A percentile compares a stretch with the other conserved stretches of the same genome.
Evolutionary conservation across 352 stramenopile species (phyloP).

Genomic region (Globisporangium uncinulatum): DNA sequence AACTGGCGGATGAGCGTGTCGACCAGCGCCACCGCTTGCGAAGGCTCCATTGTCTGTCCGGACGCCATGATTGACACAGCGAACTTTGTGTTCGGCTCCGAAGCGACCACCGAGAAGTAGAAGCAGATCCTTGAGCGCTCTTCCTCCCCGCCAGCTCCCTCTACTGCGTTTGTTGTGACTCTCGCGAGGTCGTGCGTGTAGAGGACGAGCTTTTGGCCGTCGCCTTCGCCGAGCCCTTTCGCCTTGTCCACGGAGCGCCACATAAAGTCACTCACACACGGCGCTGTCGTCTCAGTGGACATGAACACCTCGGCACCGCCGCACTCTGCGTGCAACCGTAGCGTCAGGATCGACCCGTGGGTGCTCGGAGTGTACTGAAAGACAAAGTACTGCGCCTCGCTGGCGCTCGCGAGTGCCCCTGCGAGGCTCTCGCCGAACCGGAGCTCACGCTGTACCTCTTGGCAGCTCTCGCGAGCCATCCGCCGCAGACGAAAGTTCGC

Average conservation of each 20-base stretch:
- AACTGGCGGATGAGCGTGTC: constrained; percentile 68
- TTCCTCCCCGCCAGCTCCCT: neutral
- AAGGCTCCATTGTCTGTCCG: constrained; percentile 52
- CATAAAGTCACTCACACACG: constrained; percentile 63
- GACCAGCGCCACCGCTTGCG: constrained; percentile 51
- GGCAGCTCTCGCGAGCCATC: constrained; percentile 47
- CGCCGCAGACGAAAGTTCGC: constrained; percentile 42
- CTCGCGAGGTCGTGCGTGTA: constrained; percentile 46
- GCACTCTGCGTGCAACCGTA: constrained; percentile 36
- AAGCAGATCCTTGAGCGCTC: constrained; percentile 22
- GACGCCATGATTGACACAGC: constrained; percentile 53
- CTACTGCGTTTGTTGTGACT: constrained; percentile 4
- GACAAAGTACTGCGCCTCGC: constrained; percentile 42
- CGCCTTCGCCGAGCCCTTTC: constrained; percentile 13
- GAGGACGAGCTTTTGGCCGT: constrained; percentile 44
- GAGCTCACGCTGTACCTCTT: constrained; percentile 44
- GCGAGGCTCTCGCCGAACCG: constrained; percentile 34
- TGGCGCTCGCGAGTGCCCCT: constrained; percentile 17
- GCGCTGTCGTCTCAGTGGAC: constrained; percentile 60
- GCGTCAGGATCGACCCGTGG: constrained; percentile 46
- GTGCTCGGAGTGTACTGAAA: constrained; percentile 37
- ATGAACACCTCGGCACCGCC: constrained; percentile 64
- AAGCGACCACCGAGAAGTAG: constrained; percentile 51
- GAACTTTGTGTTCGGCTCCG: constrained; percentile 35
- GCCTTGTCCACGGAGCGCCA: constrained; percentile 36